phyloP scores from a whole-genome alignment of 495 filamentous ascomycete genomes.

The Tuber brumale region DNA sequence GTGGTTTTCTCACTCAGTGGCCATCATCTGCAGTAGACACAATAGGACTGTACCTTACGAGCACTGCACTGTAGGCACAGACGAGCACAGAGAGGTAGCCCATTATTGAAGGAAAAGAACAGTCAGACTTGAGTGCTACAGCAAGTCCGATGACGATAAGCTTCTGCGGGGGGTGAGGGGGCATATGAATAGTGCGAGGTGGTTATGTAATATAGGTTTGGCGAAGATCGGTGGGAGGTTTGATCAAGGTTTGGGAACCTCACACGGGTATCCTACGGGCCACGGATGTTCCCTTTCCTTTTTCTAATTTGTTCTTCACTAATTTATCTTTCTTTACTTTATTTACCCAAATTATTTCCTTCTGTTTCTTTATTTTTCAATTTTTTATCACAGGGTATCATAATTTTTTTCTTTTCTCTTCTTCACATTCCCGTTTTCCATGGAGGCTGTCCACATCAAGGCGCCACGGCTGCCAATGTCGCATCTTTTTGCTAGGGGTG shows the following conservation, averaged over 20 bases:
- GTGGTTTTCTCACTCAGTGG: neutral
- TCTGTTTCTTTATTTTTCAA: neutral
- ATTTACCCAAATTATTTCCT: neutral
- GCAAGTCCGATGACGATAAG: neutral
- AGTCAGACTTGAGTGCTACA: neutral
- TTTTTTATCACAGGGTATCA: neutral
- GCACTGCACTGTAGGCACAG: neutral
- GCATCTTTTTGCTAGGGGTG: neutral
- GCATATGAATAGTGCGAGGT: neutral
- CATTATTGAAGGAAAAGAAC: neutral
- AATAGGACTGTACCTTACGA: no score
- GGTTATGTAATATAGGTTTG: neutral
- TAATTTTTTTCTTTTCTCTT: neutral
- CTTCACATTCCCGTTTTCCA: slow-evolving; percentile 2
- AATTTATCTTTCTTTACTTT: neutral
- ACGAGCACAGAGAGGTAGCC: neutral
- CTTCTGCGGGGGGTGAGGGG: neutral
- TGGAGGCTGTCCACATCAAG: slow-evolving; percentile 18
- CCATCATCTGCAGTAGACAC: neutral
- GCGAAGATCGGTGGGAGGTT: slow-evolving; percentile 18
- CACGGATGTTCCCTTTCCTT: slow-evolving; percentile 8
- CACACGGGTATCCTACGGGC: slow-evolving; percentile 8
- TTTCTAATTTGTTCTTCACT: neutral
- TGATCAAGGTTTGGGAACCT: slow-evolving; percentile 32
- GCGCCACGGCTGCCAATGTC: slow-evolving; percentile 30